Evolutionary conservation across 2,329 filamentous ascomycete genomes (phyloP).

Genomic region (Aspergillus spinulosporus): DNA sequence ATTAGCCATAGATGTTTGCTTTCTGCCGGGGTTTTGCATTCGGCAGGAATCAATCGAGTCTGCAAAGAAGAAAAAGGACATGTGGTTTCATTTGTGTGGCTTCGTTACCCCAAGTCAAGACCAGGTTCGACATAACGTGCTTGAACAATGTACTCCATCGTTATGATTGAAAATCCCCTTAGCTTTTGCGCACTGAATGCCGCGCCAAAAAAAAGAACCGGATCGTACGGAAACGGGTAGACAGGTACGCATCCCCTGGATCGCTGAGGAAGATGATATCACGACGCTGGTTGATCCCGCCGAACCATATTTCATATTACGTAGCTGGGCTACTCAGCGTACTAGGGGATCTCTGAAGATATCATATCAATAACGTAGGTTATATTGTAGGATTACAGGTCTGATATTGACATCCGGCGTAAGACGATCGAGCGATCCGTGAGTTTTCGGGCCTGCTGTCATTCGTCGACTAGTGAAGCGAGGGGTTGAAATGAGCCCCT

Average conservation of each 20-base stretch:
- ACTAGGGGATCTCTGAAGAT: not conserved
- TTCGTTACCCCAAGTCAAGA: not conserved
- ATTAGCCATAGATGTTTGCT: conserved; percentile 2
- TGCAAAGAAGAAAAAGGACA: conserved; percentile 7
- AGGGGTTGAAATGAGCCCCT: conserved; percentile 9
- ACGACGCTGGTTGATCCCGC: not conserved
- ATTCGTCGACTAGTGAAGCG: conserved; percentile 8
- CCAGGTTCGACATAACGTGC: not conserved
- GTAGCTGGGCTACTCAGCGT: not conserved
- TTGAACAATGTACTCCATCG: conserved; percentile 6
- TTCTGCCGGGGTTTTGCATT: conserved; percentile 1
- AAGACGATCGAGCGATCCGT: conserved; percentile 12
- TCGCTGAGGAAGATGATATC: not conserved
- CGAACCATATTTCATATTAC: no score
- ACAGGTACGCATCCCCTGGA: not conserved
- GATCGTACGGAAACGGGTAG: no score
- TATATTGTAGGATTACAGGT: not conserved
- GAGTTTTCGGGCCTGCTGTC: conserved; percentile 5
- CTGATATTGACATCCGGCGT: not conserved
- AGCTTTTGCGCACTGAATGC: not conserved
- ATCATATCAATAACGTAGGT: no score
- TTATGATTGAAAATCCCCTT: no score
- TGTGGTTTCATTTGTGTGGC: conserved; percentile 12
- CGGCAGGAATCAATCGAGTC: not conserved
- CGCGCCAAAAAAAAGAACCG: not conserved